A percentile compares a stretch with the other conserved stretches of the same genome.
Evolutionary conservation across 495 filamentous ascomycete species (phyloP).

Genomic region (Penicillium subrubescens): DNA sequence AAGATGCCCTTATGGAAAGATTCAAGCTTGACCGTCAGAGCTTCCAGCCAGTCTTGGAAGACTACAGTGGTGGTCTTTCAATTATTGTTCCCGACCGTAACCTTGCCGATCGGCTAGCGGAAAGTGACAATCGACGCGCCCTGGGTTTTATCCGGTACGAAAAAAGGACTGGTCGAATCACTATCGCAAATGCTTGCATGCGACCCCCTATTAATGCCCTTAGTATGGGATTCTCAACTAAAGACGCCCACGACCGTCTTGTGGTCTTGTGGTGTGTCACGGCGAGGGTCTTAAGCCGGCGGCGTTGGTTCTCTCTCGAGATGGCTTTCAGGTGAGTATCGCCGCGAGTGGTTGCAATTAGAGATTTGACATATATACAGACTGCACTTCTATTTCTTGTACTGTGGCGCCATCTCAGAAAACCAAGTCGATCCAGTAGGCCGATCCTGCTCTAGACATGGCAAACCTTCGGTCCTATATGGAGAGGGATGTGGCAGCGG

Average conservation of each 20-base stretch:
- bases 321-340: conserved; percentile 15
- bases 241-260: conserved; percentile 2
- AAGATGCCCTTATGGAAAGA: background rate
- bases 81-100: background rate
- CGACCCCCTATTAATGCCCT: conserved; percentile 10
- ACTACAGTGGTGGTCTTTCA: background rate
- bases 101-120: background rate
- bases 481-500: no score
- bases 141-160: conserved; percentile 17
- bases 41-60: background rate
- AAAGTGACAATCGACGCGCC: background rate
- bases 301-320: conserved; percentile 25
- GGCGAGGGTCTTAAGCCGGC: conserved; percentile 34
- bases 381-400: no score
- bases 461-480: no score
- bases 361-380: no score
- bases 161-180: conserved; percentile 13
- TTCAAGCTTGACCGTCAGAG: background rate
- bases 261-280: conserved; percentile 26
- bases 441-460: no score
- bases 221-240: conserved; percentile 4
- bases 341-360: no score
- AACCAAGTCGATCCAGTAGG: no score
- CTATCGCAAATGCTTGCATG: conserved; percentile 12
- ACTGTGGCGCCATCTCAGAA: no score